Evolutionary conservation across 768 basidiomycete genomes (phyloP).

Genomic region (Ramaria sp.): DNA sequence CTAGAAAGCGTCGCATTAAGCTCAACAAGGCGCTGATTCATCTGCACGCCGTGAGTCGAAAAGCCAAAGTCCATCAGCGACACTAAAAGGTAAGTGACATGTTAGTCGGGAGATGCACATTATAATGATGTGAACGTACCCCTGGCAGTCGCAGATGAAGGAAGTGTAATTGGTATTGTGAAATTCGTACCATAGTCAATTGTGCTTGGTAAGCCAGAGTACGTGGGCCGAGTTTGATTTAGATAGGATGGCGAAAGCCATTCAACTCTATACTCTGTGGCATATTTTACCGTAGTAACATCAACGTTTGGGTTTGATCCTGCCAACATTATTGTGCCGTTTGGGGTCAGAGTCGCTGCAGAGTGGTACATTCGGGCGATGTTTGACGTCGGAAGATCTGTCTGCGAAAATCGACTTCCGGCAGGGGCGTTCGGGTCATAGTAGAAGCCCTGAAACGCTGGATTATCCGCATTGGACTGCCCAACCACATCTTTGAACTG

Average conservation of each 20-base stretch:
- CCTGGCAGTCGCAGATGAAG: background rate
- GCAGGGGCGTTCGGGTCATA: conserved; percentile 22
- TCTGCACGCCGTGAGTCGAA: conserved; percentile 13
- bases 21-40: conserved; percentile 14
- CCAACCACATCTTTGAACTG: conserved; percentile 21
- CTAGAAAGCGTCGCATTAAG: conserved; percentile 21
- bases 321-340: conserved; percentile 26
- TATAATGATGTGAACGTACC: background rate
- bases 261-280: conserved; percentile 28
- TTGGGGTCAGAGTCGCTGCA: conserved; percentile 20
- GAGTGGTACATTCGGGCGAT: conserved; percentile 32
- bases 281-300: conserved; percentile 10
- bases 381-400: conserved; percentile 19
- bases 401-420: conserved; percentile 25
- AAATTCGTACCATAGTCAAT: conserved; percentile 3
- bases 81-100: conserved; percentile 1
- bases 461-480: conserved; percentile 29
- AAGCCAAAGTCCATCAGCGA: conserved; percentile 14
- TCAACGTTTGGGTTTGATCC: conserved; percentile 37
- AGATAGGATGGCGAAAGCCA: conserved; percentile 34
- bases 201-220: conserved; percentile 21
- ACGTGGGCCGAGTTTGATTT: conserved; percentile 24
- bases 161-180: background rate
- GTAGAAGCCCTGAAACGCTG: conserved; percentile 15
- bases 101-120: no score